Base-by-base conservation (phyloP, 164 flowering plant species). In the Euptelea pleiosperma region DNA sequence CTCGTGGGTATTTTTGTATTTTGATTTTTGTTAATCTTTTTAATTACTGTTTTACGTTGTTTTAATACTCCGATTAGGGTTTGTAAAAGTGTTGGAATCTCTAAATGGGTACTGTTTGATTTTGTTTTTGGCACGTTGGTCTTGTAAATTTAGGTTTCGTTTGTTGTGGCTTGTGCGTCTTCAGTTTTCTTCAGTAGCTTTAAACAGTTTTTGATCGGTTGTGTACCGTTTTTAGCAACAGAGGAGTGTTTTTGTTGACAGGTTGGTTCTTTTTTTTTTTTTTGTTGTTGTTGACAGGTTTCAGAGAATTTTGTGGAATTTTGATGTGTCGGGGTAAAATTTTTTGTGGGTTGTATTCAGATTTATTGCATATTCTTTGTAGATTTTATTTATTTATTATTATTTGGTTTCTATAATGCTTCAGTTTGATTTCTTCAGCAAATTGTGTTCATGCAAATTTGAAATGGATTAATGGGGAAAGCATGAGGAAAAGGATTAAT, bases 1-100 rank as follows among this genome's bases (percentile, higher is more conserved):
- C 44, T 47, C 52, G 35, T 55, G 66, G 68, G 65, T 73, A 2
- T 25, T 47, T 31, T 26, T n/a, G 12, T 10, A 8, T 58, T 45
- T 30, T 22, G 21, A n/a, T n/a, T n/a, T n/a, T n/a, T n/a, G n/a
- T n/a, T n/a, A n/a, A n/a, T n/a, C n/a, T n/a, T n/a, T 40, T 50
- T 43, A 34, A 9, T 3, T 4, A 34, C 15, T 15, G 2, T 18
- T 56, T 53, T 30, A 3, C 18, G 28, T n/a, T n/a, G n/a, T n/a
- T 70, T 50, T 12, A 19, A 16, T 59, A 37, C 22, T 30, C 11
- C 8, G 58, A 31, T 57, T 48, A 26, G 53, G 56, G 21, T 60
- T 54, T 53, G 31, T 18, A 18, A 11, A 49, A 51, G 37, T 28
- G 34, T 16, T 33, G 37, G 48, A 16, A 40, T 40, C 55, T 47